Evolutionary conservation across 108 stramenopile species (phyloP).

Genomic region (Cyclotella choctawhatcheeana): DNA sequence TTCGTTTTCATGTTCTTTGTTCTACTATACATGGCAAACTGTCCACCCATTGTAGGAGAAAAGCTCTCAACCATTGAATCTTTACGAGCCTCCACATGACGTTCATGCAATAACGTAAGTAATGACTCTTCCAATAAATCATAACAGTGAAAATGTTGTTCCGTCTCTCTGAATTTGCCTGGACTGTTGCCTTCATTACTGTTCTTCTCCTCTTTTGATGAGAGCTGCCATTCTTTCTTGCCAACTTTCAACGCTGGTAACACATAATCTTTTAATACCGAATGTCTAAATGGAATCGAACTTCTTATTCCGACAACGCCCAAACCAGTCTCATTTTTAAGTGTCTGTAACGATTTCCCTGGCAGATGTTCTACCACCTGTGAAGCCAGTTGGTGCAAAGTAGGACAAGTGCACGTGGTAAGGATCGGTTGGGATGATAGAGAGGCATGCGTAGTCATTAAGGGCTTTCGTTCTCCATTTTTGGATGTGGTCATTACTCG

Average conservation of each 20-base stretch:
- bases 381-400: constrained; percentile 66
- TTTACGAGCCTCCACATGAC: constrained; percentile 20
- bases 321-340: constrained; percentile 61
- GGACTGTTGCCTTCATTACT: neutral
- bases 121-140: constrained; percentile 85
- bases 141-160: constrained; percentile 61
- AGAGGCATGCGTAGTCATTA: constrained; percentile 41
- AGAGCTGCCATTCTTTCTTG: constrained; percentile 5
- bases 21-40: constrained; percentile 38
- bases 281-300: constrained; percentile 67
- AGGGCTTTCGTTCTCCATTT: constrained; percentile 36
- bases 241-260: constrained; percentile 36
- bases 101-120: constrained; percentile 61
- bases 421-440: constrained; percentile 54
- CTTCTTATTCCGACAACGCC: constrained; percentile 50
- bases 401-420: constrained; percentile 69
- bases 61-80: constrained; percentile 17
- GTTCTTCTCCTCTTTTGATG: neutral
- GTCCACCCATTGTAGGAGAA: constrained; percentile 44
- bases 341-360: constrained; percentile 36
- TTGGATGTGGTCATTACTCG: neutral
- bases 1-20: constrained; percentile 12
- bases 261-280: constrained; percentile 56
- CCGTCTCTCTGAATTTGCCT: constrained; percentile 25
- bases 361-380: constrained; percentile 54